Base-by-base conservation (phyloP, 2,329 filamentous ascomycete genomes). In the Hortaea sp. region DNA sequence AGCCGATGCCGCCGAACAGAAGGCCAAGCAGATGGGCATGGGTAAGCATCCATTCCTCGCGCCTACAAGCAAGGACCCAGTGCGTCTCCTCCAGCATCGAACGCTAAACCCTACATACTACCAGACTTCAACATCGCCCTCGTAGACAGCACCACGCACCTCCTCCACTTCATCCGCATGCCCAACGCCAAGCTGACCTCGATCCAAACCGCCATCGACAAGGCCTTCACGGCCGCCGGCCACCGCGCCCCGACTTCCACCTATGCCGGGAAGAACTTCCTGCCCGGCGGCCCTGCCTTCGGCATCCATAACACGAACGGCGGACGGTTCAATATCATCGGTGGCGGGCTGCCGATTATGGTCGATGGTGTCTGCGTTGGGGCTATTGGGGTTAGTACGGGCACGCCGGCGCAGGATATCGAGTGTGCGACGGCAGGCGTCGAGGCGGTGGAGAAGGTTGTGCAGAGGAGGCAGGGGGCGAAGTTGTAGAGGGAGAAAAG, bases 191-290 rank as follows among this genome's bases (percentile, higher is more conserved):
- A 73, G 51, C 54, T 72, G 10, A 73, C 70, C n/a, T 69, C 76
- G 4, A 75, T 81, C 52, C 76, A 77, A 60, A 74, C 83, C 58
- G 74, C 78, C 1, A 82, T 85, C 10, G 79, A 82, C 42, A 76
- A 78, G 51, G 75, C 75, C 11, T 78, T 76, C 57, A 78, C 75
- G 2, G 75, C 75, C 3, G 73, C 75, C 1, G 75, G 75, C 11
- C 75, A 78, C 59, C 64, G 69, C 13, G 62, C 67, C 4, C 73
- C 74, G 0, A 78, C 75, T 0, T 68, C 69, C 20, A 63, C 66
- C 2, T 78, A 78, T 59, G 47, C 46, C 1, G 52, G 52, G 1
- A 74, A 76, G 50, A 66, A 64, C 37, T 74, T 77, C 13, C 69
- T 71, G 64, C 74, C 75, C 5, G 75, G 75, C 5, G 74, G 75